Evolutionary conservation across 73 alveolate species (phyloP).

Genomic region (Symbiodinium natans): DNA sequence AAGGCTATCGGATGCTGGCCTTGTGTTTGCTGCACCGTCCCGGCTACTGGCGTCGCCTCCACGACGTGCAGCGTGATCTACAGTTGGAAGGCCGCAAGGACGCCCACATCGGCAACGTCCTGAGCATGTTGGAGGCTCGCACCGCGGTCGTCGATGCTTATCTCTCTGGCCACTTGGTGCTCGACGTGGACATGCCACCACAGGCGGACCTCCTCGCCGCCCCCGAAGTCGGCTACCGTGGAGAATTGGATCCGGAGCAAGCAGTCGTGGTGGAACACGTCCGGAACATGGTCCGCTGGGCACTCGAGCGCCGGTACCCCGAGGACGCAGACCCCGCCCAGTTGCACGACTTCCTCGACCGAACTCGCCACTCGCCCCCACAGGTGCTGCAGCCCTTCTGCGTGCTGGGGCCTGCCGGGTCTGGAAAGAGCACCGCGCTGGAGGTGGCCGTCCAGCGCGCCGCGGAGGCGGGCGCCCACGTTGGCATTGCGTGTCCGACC

Average conservation of each 20-base stretch:
- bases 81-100: neutral
- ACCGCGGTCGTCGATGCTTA: neutral
- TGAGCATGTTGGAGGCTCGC: neutral
- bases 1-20: neutral
- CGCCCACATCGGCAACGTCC: neutral
- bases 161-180: neutral
- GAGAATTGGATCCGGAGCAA: neutral
- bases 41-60: neutral
- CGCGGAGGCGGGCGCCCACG: neutral
- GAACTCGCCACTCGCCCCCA: neutral
- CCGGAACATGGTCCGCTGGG: neutral
- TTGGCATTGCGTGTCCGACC: neutral
- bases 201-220: neutral
- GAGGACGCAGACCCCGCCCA: neutral
- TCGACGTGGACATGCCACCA: neutral
- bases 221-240: neutral
- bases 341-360: neutral
- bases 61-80: neutral
- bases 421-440: neutral
- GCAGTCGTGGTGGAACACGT: neutral
- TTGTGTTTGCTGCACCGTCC: neutral
- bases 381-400: neutral
- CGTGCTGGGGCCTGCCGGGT: neutral
- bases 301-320: neutral
- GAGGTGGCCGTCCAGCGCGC: constrained; percentile 6